A percentile compares a stretch with the other conserved stretches of the same genome.
These are phyloP conservation scores for Candida freyschussii DNA, from an alignment of 1,139 yeast genomes.

Conservation along the genomic window DNA sequence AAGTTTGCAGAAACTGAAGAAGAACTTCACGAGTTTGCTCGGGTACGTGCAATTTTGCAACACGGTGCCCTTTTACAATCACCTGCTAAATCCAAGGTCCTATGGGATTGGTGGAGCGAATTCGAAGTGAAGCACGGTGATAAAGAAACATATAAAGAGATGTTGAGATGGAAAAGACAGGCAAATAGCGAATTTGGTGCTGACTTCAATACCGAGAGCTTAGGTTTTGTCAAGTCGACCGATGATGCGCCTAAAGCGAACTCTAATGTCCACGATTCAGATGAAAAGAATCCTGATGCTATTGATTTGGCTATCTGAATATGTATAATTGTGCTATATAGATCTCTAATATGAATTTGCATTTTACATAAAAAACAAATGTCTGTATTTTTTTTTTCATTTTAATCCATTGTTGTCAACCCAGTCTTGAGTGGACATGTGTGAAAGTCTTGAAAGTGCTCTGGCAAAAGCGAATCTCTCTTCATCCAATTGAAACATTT, in stretches of 20 bases:
- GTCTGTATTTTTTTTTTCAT: conserved; percentile 2
- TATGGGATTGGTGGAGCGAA: conserved; percentile 66
- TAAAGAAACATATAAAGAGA: conserved; percentile 67
- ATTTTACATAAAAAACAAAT: neutral
- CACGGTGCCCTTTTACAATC: conserved; percentile 44
- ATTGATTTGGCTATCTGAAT: conserved; percentile 48
- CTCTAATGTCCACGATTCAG: conserved; percentile 9
- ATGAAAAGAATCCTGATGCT: conserved; percentile 52
- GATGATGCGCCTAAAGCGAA: conserved; percentile 22
- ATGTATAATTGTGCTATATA: conserved; percentile 1
- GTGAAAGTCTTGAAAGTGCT: conserved; percentile 83
- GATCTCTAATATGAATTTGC: neutral
- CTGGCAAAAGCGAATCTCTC: conserved; percentile 96
- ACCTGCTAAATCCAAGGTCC: conserved; percentile 32
- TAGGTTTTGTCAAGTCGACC: conserved; percentile 54
- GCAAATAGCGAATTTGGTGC: conserved; percentile 37
- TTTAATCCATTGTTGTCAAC: conserved; percentile 41
- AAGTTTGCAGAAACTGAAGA: conserved; percentile 47
- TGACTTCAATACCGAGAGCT: conserved; percentile 36
- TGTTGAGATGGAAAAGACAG: conserved; percentile 62
- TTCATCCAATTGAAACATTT: conserved; percentile 85
- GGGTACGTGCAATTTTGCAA: conserved; percentile 60
- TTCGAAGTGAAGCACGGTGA: conserved; percentile 71
- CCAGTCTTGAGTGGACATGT: conserved; percentile 95
- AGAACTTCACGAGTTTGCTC: conserved; percentile 40